Conservation (phyloP, 441 rosid genomes). For the Rhodomyrtus psidioides region DNA sequence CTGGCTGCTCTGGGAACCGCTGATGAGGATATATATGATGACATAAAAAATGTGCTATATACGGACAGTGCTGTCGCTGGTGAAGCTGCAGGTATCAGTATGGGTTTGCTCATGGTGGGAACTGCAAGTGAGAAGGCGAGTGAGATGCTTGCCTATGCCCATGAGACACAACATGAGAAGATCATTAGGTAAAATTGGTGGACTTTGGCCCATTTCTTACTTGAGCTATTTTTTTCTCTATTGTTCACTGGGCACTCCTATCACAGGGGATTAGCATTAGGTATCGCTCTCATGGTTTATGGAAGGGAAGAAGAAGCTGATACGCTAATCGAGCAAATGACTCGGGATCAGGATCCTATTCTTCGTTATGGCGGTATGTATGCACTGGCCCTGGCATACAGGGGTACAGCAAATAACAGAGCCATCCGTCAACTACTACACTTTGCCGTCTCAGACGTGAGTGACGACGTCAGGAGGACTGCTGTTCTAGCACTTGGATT, state of each 20-base stretch:
- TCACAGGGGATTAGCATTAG: conserved; percentile 81
- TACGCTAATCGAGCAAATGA: conserved; percentile 95
- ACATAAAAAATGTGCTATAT: conserved; percentile 69
- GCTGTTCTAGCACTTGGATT: conserved; percentile 98
- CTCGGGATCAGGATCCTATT: conserved; percentile 93
- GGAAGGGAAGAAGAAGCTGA: conserved; percentile 98
- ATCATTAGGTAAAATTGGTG: conserved; percentile 60
- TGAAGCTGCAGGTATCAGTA: conserved; percentile 98
- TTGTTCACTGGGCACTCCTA: not conserved
- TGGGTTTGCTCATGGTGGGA: conserved; percentile 99
- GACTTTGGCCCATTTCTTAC: not conserved
- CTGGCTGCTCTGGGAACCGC: conserved; percentile 98
- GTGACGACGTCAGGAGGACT: conserved; percentile 96
- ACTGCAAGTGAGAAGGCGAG: conserved; percentile 93
- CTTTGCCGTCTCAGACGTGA: conserved; percentile 95
- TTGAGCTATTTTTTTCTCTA: not conserved
- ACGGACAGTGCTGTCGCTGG: conserved; percentile 97
- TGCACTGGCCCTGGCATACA: conserved; percentile 88
- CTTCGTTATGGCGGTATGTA: conserved; percentile 99
- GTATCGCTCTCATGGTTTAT: conserved; percentile 89
- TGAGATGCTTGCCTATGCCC: conserved; percentile 97
- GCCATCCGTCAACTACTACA: conserved; percentile 96
- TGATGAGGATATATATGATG: conserved; percentile 88
- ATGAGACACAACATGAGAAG: conserved; percentile 97
- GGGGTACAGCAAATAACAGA: conserved; percentile 97